A percentile compares a stretch with the other conserved stretches of the same genome.
These are phyloP conservation scores for Schizosaccharomyces versatilis DNA, from an alignment of 1,139 yeast species.

Conservation along the genomic window DNA sequence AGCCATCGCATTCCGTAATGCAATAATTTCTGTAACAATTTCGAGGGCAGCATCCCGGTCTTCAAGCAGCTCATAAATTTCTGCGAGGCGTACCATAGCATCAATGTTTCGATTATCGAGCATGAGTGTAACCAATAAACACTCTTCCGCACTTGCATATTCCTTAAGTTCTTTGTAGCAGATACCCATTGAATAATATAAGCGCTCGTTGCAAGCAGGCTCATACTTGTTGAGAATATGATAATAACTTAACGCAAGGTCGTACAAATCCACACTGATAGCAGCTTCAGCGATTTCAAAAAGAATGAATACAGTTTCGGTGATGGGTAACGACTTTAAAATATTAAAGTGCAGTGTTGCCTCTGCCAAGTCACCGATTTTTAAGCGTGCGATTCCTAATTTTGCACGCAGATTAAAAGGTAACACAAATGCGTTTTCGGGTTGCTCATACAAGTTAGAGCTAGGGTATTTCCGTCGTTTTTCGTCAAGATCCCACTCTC, in stretches of 20 bases:
- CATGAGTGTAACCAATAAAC: conserved; percentile 35
- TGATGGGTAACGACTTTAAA: conserved; percentile 17
- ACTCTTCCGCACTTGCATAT: conserved; percentile 43
- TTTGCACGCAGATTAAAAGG: conserved; percentile 79
- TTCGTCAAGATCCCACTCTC: conserved; percentile 45
- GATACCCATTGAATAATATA: conserved; percentile 30
- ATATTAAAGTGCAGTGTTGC: conserved; percentile 49
- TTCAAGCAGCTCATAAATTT: conserved; percentile 46
- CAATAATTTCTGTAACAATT: conserved; percentile 29
- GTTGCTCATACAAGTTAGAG: background rate
- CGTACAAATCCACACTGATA: background rate
- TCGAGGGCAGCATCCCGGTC: conserved; percentile 39
- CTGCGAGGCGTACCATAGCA: conserved; percentile 57
- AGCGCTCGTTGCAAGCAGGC: conserved; percentile 6
- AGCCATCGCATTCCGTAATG: conserved; percentile 4
- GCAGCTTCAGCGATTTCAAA: background rate
- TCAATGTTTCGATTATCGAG: conserved; percentile 46
- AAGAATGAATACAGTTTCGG: background rate
- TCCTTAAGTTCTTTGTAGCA: conserved; percentile 58
- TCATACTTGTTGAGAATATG: conserved; percentile 16
- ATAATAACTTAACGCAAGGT: conserved; percentile 13
- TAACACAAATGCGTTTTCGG: conserved; percentile 20
- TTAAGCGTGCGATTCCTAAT: conserved; percentile 50
- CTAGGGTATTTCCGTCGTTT: conserved; percentile 28
- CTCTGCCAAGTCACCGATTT: conserved; percentile 40